Base-by-base conservation (phyloP, 192 early-diverging fungal species). In the Coemansia aciculifera region DNA sequence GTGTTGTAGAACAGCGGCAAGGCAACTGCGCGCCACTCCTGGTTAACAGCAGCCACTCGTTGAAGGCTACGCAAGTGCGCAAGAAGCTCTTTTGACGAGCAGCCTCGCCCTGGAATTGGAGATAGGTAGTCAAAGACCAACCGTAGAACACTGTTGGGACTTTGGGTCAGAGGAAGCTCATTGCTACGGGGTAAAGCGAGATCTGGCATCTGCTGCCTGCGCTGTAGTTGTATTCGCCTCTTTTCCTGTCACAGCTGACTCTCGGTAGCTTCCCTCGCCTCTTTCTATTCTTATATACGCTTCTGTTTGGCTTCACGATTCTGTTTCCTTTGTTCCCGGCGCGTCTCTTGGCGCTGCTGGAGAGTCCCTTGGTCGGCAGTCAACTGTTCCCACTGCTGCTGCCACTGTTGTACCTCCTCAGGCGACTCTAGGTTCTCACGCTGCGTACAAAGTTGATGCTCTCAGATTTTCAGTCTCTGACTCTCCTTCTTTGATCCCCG, bases 1-100 rank as follows among this genome's bases (percentile, higher is more conserved):
- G 63, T 65, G 36, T 63, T 34, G 63, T 54, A 61, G 2, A 65
- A n/a, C 34, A 49, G 46, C 12, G 63, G 62, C 3, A 65, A 21
- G 1, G 67, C 8, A n/a, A 32, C 31, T 0, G 19, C 62, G 1
- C 73, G 62, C 73, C 73, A 75, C 31, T 37, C 23, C 2, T 38
- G 38, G 38, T 48, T 54, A 2, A 75, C 67, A 1, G 49, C 17
- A 3, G 72, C 49, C 8, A 51, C 23, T 51, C 6, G 4, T 21
- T 23, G 21, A 24, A 51, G 48, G 24, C 21, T 6, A 10, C 48
- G 21, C 48, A 21, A 51, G 21, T 51, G 48, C 8, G 23, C 23
- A 3, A 51, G 11, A 21, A 51, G 23, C 48, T 51, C 48, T 3
- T 24, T 10, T 23, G 7, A 8, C 9, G 48, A 10, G 48, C 21